phyloP scores from a whole-genome alignment of 2,329 filamentous ascomycete species.

The Fusarium austroafricanum region DNA sequence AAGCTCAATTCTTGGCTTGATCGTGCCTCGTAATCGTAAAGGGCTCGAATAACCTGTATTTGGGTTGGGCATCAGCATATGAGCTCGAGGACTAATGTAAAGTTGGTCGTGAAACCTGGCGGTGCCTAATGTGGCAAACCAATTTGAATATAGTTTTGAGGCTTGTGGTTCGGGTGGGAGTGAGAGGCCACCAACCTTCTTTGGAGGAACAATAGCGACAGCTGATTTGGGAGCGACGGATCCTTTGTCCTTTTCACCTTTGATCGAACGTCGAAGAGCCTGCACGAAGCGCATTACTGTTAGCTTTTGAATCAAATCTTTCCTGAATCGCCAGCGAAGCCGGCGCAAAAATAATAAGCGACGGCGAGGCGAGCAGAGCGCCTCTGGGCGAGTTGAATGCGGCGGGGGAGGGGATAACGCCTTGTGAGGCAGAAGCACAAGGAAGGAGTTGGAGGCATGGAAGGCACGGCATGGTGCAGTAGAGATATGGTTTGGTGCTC shows the following conservation, averaged over 20 bases:
- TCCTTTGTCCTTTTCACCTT: slow-evolving; percentile 86
- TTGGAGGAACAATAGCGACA: slow-evolving; percentile 88
- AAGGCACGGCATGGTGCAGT: slow-evolving; percentile 9
- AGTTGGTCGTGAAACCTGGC: slow-evolving; percentile 29
- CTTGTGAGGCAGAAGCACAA: slow-evolving; percentile 19
- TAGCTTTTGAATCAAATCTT: slow-evolving; percentile 49
- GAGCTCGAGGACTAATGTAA: slow-evolving; percentile 13
- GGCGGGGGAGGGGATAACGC: slow-evolving; percentile 33
- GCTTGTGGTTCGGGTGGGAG: slow-evolving; percentile 20
- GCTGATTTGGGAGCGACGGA: slow-evolving; percentile 86
- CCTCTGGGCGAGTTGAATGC: slow-evolving; percentile 8
- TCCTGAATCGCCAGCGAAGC: slow-evolving; percentile 21
- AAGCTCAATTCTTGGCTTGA: slow-evolving; percentile 86
- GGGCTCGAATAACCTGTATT: slow-evolving; percentile 89
- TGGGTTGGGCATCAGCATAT: slow-evolving; percentile 35
- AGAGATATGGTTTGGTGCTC: slow-evolving; percentile 7
- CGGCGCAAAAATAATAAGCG: slow-evolving; percentile 28
- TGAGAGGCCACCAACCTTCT: slow-evolving; percentile 75
- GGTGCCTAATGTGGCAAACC: slow-evolving; percentile 22
- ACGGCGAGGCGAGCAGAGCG: slow-evolving; percentile 10
- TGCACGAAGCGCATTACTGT: slow-evolving; percentile 62
- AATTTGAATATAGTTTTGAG: slow-evolving; percentile 26
- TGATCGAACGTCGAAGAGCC: slow-evolving; percentile 88
- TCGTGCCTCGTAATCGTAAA: slow-evolving; percentile 90
- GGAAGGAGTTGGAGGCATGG: slow-evolving; percentile 3